Base-by-base conservation (phyloP, 257 asterid genomes). In the Plantago ovata region DNA sequence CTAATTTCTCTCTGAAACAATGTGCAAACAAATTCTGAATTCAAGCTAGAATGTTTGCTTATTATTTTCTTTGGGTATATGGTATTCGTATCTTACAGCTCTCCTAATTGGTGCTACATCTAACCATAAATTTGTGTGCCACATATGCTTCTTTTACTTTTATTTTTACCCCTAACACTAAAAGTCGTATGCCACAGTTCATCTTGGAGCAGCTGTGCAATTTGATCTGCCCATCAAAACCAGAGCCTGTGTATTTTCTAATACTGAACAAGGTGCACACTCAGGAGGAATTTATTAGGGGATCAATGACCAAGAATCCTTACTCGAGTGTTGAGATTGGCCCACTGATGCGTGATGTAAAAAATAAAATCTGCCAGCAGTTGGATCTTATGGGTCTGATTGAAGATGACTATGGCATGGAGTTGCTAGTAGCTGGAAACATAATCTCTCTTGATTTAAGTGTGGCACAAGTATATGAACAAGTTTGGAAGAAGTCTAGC, bases 321-420 rank as follows among this genome's bases (percentile, higher is more conserved):
- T 93, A 93, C 76, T 89, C 99, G 9, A 89, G 96, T 77, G 76
- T 82, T 68, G 99, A 93, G 80, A 76, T 93, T 75, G 99, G 99
- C 66, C 99, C 99, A 33, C 80, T 93, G 72, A 89, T 93, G 99
- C 97, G 99, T 73, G 99, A 93, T 79, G 99, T 93, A 48, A 93
- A 89, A 83, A 93, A 93, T 75, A 93, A 93, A 77, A 93, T 93
- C 54, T 93, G 99, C 78, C 89, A 86, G 67, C 99, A 93, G 80
- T 78, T 93, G 89, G 99, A 93, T 72, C 95, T 93, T 46, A 74
- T 93, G 73, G 96, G 99, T 65, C 87, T 93, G 22, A 23, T 93
- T 66, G 99, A 89, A 81, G 99, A 89, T 73, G 99, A 93, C 74
- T 93, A 76, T 72, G 92, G 99, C 72, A 93, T 93, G 99, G 99